Conservation (phyloP, 352 stramenopile species). For the Phytophthora crassamura region DNA sequence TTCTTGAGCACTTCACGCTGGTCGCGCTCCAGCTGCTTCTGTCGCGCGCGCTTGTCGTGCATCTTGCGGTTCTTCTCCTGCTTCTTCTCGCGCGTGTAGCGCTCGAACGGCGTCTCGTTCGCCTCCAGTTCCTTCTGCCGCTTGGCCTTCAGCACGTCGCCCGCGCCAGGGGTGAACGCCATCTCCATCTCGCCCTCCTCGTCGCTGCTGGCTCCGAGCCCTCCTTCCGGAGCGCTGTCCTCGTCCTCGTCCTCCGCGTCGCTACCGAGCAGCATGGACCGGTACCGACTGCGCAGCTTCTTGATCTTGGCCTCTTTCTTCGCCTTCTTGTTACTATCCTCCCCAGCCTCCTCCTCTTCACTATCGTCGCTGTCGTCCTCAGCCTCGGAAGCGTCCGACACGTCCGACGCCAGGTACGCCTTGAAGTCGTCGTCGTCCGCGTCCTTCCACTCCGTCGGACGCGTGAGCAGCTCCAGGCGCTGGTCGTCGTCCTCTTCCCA, state of each 20-base stretch:
- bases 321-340: constrained; percentile 45
- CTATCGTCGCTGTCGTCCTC: constrained; percentile 55
- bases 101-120: constrained; percentile 86
- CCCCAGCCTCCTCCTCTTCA: constrained; percentile 28
- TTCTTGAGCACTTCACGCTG: constrained; percentile 76
- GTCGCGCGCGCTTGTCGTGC: constrained; percentile 71
- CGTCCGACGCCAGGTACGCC: constrained; percentile 93
- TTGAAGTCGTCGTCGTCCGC: constrained; percentile 93
- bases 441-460: constrained; percentile 81
- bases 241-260: constrained; percentile 72
- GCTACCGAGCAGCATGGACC: constrained; percentile 79
- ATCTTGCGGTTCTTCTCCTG: constrained; percentile 86
- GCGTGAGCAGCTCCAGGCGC: constrained; percentile 87
- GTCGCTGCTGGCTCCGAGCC: constrained; percentile 36
- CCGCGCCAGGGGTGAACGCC: constrained; percentile 76
- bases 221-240: constrained; percentile 32
- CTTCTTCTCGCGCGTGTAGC: constrained; percentile 88
- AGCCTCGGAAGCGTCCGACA: constrained; percentile 64
- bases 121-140: constrained; percentile 77
- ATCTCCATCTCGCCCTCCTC: constrained; percentile 83
- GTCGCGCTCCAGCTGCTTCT: constrained; percentile 71
- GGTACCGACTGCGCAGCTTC: constrained; percentile 83
- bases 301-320: constrained; percentile 80
- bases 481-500: constrained; percentile 96
- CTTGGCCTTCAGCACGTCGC: constrained; percentile 78